Evolutionary conservation across 345 rosid genomes (phyloP), one percentile per base, ranked within the genome.

Genomic region (Durio zibethinus): DNA sequence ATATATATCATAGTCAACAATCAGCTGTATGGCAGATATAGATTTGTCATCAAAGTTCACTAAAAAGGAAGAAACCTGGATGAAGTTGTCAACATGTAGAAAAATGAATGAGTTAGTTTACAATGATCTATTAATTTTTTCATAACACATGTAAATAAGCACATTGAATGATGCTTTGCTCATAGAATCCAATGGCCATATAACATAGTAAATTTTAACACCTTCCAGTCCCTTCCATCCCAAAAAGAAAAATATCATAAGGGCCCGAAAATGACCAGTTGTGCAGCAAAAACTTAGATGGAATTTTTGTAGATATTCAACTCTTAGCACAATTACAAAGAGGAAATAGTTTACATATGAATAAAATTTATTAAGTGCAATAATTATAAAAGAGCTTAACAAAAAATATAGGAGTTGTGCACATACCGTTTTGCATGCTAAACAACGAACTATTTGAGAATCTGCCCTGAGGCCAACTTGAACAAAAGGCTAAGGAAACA

Each of bases 381-480:
- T 21, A 38, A 29, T n/a, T 73, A 54, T 67, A 59, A 48, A 73
- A 42, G n/a, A 66, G n/a, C n/a, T n/a, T n/a, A 72, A 50, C 23
- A 40, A 42, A 43, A 31, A 52, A 75, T 77, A 4, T 21, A 68
- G 73, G 56, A 33, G 8, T 43, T 59, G 27, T 16, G 29, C 15
- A 82, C 92, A 71, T 82, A 95, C 99, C 57, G 96, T 90, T 82
- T 90, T 92, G 90, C 98, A 95, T 82, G 93, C 92, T 27, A 95
- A 83, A 82, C 84, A 64, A 82, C 85, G 86, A 48, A 92, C 88
- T 18, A 43, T 62, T 43, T 84, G 84, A 80, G 98, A 90, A 82
- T 87, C 81, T 4, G 97, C 91, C 75, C 76, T 80, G 77, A 95
- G 85, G 56, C 98, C 99, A 56, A 86, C 87, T 80, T 89, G 87